phyloP scores from a whole-genome alignment of 495 filamentous ascomycete species.

The Pyrenula massariospora region DNA sequence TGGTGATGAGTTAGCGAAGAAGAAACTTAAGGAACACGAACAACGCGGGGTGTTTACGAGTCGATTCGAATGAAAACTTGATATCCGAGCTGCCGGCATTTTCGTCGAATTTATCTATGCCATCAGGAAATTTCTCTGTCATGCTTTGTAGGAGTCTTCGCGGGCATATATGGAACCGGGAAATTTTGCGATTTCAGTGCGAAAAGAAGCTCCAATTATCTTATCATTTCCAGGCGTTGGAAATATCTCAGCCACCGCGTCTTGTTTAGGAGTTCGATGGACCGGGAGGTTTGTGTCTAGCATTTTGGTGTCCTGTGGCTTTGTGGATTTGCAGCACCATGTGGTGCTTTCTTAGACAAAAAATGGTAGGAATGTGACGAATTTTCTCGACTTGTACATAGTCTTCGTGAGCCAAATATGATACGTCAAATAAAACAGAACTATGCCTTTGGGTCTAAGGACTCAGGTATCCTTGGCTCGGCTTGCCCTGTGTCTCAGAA shows the following conservation, averaged over 20 bases:
- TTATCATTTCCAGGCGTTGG: neutral
- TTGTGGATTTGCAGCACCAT: neutral
- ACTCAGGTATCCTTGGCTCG: too few species aligned
- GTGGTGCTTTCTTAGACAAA: neutral
- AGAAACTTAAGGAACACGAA: constrained; percentile 66
- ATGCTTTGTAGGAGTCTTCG: too few species aligned
- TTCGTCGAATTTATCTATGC: too few species aligned
- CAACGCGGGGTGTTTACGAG: constrained; percentile 13
- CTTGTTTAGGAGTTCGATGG: neutral
- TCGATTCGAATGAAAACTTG: neutral
- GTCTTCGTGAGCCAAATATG: neutral
- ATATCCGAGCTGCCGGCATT: too few species aligned
- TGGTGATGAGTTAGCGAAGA: constrained; percentile 77
- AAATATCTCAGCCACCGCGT: neutral
- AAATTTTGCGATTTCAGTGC: neutral
- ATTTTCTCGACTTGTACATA: neutral
- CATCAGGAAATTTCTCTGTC: too few species aligned
- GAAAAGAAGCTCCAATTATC: neutral
- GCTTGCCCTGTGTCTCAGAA: too few species aligned
- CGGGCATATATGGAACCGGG: too few species aligned
- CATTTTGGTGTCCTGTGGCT: neutral
- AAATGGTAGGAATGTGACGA: neutral
- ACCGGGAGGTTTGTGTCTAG: neutral
- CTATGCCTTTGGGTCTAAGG: too few species aligned
- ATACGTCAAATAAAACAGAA: neutral